Base-by-base conservation (phyloP, 495 filamentous ascomycete genomes). In the Talaromyces nanjingensis region DNA sequence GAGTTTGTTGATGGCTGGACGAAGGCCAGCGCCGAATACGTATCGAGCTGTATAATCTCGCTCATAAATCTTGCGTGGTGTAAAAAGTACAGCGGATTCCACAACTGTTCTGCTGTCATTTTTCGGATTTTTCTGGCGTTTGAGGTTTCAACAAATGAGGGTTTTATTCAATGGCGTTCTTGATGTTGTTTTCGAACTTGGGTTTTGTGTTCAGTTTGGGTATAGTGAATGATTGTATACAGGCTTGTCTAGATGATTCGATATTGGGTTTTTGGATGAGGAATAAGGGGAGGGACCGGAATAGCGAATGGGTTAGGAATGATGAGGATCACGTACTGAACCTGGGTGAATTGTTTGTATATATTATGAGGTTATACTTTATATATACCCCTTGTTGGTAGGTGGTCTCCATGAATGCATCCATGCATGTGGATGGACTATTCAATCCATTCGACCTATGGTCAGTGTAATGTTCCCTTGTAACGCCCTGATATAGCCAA, bases 1-100 rank as follows among this genome's bases (percentile, higher is more conserved):
- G 29, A 81, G 72, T 75, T 65, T 81, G 12, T 65, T 81, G 61
- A 73, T 77, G 66, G 77, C 74, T 64, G 79, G 79, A 20, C 73
- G 74, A 56, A 71, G 73, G 61, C 76, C 77, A 14, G 68, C 64
- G 7, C 67, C 72, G 58, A 74, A 75, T 33, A 71, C 71, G n/a
- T 76, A 63, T 18, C 68, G 69, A 37, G 63, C 72, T 69, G 69
- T 79, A 25, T 64, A 64, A 59, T 24, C 8, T 61, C 0, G 33
- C 9, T 34, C 7, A 29, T 29, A 29, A 29, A 29, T 29, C 27
- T 29, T 29, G 27, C 5, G 27, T 6, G 27, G 27, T 29, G 27
- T 6, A 29, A 2, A 29, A 29, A 29, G 27, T 29, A 4, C 27
- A 2, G 27, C 27, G 27, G 33, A 9, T 11, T 34, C 6, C 33